Base-by-base conservation (phyloP, 176 grass and related monocot species). In the Eragrostis nindensis region DNA sequence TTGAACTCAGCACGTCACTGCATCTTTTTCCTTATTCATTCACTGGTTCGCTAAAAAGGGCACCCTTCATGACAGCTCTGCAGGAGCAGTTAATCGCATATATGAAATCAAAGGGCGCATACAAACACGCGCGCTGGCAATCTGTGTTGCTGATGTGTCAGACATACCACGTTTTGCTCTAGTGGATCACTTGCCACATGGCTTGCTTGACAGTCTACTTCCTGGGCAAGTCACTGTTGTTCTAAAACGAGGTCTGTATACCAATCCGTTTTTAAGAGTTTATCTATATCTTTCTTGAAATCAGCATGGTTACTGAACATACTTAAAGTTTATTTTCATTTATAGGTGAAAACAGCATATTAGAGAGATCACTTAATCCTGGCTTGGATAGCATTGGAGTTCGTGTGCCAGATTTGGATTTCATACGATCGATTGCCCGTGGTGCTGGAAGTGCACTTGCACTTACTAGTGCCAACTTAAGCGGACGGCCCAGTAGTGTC, bases 101-200 rank as follows among this genome's bases (percentile, higher is more conserved):
- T 99, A 95, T 76, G 88, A 95, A 62, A 99, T 95, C 69, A 99
- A 99, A 95, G 96, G 96, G 18, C 92, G 92, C 38, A 68, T 84
- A 29, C 86, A 93, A 62, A 93, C 90, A 44, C 90, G 82, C 47
- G 92, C 96, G 76, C 73, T 99, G 63, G 92, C 96, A 49, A 91
- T 99, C 70, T 99, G 86, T 87, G 92, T 93, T 86, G 92, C 86
- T 77, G 96, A 93, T 86, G 92, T 93, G 21, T 85, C 82, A 61
- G 88, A 93, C 77, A 91, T 95, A 83, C 82, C 92, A 53, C 78
- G 82, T 45, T 95, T 88, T 99, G 92, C 96, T 50, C 19, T 93
- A 39, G 82, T 91, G 55, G 86, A 98, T 77, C 92, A 91, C 68
- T 85, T 99, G 47, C 96, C 96, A 26, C 73, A 84, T 79, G 92